Percentiles rank a stretch among this genome's conserved stretches.
Evolutionary conservation across 2,329 filamentous ascomycete species (phyloP).

Genomic region (Seiridium cupressi): DNA sequence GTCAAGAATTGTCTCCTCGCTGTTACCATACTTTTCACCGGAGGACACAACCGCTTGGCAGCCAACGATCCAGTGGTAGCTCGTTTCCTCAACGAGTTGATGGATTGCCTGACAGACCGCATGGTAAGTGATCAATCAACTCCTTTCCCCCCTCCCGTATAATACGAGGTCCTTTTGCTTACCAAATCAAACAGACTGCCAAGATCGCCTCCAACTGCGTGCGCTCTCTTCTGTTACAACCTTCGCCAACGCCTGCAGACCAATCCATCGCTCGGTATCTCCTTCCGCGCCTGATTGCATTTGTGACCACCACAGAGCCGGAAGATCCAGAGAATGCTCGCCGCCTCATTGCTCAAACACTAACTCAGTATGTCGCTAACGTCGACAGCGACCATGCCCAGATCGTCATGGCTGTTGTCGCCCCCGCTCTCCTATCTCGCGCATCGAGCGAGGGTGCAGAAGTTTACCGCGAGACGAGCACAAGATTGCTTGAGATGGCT

Average conservation of each 20-base stretch:
- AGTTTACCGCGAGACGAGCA: constrained; percentile 71
- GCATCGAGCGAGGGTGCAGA: constrained; percentile 62
- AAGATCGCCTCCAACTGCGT: constrained; percentile 90
- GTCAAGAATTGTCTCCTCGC: constrained; percentile 92
- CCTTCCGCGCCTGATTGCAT: constrained; percentile 72
- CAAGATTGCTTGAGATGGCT: constrained; percentile 76
- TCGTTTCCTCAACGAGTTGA: constrained; percentile 74
- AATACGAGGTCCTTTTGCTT: neutral
- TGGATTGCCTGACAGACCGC: constrained; percentile 79
- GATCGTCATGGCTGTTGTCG: constrained; percentile 70
- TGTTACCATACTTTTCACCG: constrained; percentile 84
- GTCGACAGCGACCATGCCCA: constrained; percentile 44
- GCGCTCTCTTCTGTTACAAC: constrained; percentile 74
- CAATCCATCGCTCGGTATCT: constrained; percentile 73
- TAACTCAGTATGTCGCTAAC: constrained; percentile 67
- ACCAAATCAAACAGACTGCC: constrained; percentile 56
- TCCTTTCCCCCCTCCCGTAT: too few relatives aligned
- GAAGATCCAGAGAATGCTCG: constrained; percentile 81
- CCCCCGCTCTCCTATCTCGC: constrained; percentile 73
- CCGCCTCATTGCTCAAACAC: constrained; percentile 66
- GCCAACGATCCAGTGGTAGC: constrained; percentile 72
- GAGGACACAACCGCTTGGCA: constrained; percentile 70
- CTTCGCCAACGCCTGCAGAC: constrained; percentile 62
- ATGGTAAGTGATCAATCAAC: constrained; percentile 49
- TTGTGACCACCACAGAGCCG: constrained; percentile 66